A percentile compares a stretch with the other conserved stretches of the same genome.
phyloP scores from a whole-genome alignment of 768 basidiomycete species.

The Termitomyces sp. region DNA sequence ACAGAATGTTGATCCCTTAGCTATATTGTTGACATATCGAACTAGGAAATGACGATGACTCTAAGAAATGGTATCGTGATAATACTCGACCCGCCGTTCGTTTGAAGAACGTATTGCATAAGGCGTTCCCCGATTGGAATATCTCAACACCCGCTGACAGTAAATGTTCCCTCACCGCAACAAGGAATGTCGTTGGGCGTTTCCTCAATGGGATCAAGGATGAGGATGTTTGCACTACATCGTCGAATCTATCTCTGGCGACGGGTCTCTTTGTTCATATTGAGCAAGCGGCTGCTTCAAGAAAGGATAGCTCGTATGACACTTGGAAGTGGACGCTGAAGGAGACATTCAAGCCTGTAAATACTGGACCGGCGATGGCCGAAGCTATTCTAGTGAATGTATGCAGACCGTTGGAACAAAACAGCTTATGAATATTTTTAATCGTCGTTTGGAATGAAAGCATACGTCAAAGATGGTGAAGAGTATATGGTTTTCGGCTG shows the following conservation, averaged over 20 bases:
- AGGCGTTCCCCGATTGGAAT: conserved; percentile 31
- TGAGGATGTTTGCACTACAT: conserved; percentile 24
- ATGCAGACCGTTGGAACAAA: background rate
- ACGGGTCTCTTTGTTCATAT: conserved; percentile 39
- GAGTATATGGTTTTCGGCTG: too few species aligned
- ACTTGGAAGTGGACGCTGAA: conserved; percentile 32
- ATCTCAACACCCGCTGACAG: conserved; percentile 39
- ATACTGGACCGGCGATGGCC: background rate
- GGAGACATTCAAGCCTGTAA: conserved; percentile 22
- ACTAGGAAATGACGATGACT: conserved; percentile 18
- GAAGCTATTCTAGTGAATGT: background rate
- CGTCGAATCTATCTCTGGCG: conserved; percentile 19
- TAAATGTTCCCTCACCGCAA: conserved; percentile 36
- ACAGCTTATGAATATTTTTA: background rate
- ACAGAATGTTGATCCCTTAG: too few species aligned
- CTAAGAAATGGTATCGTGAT: conserved; percentile 35
- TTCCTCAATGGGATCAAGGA: conserved; percentile 34
- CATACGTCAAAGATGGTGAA: too few species aligned
- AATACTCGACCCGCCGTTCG: conserved; percentile 32
- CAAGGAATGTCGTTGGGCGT: conserved; percentile 42
- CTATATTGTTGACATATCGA: background rate
- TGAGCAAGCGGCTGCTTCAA: conserved; percentile 31
- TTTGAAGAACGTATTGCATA: conserved; percentile 25
- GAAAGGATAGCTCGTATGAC: conserved; percentile 20
- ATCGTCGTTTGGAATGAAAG: too few species aligned